A percentile compares a stretch with the other conserved stretches of the same genome.
phyloP scores from a whole-genome alignment of 2,329 filamentous ascomycete genomes.

The Talaromyces sp. region DNA sequence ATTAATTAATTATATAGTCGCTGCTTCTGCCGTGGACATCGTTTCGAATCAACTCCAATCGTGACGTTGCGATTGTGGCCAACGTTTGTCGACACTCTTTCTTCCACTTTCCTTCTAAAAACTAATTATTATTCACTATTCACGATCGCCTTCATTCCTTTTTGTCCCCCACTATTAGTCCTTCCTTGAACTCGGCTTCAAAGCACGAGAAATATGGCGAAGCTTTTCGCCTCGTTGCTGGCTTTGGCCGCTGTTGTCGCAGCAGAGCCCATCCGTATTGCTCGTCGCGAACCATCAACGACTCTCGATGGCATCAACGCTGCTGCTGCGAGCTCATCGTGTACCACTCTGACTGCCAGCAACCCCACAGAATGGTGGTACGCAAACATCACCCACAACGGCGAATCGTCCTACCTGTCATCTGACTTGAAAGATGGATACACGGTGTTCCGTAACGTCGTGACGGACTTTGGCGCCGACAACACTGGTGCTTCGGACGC shows the following conservation, averaged over 20 bases:
- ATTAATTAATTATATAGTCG: neutral
- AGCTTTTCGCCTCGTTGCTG: conserved; percentile 4
- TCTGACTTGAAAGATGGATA: conserved; percentile 22
- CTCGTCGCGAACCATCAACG: neutral
- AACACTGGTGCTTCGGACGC: conserved; percentile 26
- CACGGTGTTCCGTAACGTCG: conserved; percentile 31
- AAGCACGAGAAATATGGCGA: conserved; percentile 1
- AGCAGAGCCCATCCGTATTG: neutral
- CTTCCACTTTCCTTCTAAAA: neutral
- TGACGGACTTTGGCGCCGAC: conserved; percentile 27
- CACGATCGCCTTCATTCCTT: neutral
- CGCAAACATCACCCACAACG: conserved; percentile 23
- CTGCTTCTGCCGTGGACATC: neutral
- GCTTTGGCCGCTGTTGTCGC: conserved; percentile 6
- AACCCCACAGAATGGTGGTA: conserved; percentile 17
- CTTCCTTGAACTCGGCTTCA: neutral
- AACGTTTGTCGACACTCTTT: neutral
- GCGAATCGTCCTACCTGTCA: conserved; percentile 22
- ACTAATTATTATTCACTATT: neutral
- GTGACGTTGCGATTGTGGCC: neutral
- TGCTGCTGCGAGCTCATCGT: conserved; percentile 3
- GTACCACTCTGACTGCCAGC: conserved; percentile 8
- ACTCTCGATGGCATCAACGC: neutral
- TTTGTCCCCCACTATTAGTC: neutral
- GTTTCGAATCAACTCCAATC: neutral